Evolutionary conservation across 2,329 filamentous ascomycete species (phyloP), one percentile per base, ranked within the genome.

Genomic region (Diaporthe sp.): DNA sequence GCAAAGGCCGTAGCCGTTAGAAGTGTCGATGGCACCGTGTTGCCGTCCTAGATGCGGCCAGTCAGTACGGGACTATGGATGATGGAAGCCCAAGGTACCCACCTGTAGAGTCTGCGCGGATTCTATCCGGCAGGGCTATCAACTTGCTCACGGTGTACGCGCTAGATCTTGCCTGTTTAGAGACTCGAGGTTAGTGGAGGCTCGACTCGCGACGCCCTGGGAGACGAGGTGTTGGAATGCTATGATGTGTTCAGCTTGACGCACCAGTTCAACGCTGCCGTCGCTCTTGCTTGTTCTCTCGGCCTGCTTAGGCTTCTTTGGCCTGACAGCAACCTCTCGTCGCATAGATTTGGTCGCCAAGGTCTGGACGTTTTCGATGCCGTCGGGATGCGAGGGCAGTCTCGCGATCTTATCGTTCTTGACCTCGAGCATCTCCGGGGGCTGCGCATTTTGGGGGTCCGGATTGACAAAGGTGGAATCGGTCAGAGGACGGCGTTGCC

Each of bases 91-190:
- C 28, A 8, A 46, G 49, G 25, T 42, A 84, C 91, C 83, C 88
- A 95, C 94, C 90, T 82, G 88, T 87, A 75, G 90, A 88, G 80
- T 92, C 90, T 79, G 90, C 86, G 78, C 92, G 92, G 77, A 98
- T 90, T 80, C 92, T 91, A 80, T 96, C 93, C 67, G 96, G 96
- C 34, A 97, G 89, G 73, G 94, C 92, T 75, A 94, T 94, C 44
- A 98, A 89, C 83, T 96, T 95, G 84, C 94, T 94, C 77, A 98
- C 94, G 58, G 91, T 93, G 83, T 97, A 98, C 78, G 94, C 94
- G 82, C 93, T 92, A 81, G 94, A 98, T 81, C 92, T 95, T 53
- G 94, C 95, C 94, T 97, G 76, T 70, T 15, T 78, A 71, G 72
- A n/a, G 49, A 77, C 76, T 77, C 79, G 72, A 68, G 72, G 80